Conservation (phyloP, 495 filamentous ascomycete species). For the Lasiosphaeria miniovina region DNA sequence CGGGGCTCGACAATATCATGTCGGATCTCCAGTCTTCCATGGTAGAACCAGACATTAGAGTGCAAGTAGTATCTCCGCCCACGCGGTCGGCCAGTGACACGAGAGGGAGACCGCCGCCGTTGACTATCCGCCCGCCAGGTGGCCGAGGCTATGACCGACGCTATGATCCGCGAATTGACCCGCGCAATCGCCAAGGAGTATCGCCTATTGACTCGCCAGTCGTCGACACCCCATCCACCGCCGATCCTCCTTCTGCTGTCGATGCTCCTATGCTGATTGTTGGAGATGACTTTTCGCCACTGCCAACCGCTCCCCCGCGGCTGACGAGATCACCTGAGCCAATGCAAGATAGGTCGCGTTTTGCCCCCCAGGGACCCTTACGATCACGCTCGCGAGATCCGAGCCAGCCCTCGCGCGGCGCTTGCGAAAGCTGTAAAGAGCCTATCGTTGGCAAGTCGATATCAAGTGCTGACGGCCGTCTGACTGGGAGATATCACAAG, state of each 20-base stretch:
- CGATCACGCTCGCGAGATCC: conserved; percentile 3
- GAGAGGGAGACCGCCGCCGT: conserved; percentile 18
- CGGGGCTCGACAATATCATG: conserved; percentile 49
- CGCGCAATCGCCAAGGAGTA: conserved; percentile 13
- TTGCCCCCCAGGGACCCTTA: conserved; percentile 7
- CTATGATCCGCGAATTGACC: conserved; percentile 31
- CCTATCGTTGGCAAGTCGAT: conserved; percentile 87
- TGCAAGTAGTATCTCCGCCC: conserved; percentile 18
- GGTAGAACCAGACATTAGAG: conserved; percentile 29
- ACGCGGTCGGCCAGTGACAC: conserved; percentile 25
- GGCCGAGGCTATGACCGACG: conserved; percentile 36
- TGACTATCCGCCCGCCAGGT: conserved; percentile 27
- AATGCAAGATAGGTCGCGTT: conserved; percentile 4
- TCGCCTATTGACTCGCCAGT: conserved; percentile 28
- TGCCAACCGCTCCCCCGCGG: conserved; percentile 17
- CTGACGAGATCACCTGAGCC: conserved; percentile 18
- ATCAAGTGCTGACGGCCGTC: conserved; percentile 86
- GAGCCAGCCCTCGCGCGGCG: conserved; percentile 53
- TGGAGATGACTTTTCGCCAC: conserved; percentile 7
- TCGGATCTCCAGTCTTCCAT: conserved; percentile 52
- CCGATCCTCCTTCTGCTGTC: conserved; percentile 17
- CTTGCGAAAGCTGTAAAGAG: conserved; percentile 77
- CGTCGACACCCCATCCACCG: conserved; percentile 13
- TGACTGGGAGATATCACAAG: conserved; percentile 92
- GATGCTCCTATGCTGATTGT: not conserved